Base-by-base conservation (phyloP, 208 protist genomes). In the Trypanosoma avium region DNA sequence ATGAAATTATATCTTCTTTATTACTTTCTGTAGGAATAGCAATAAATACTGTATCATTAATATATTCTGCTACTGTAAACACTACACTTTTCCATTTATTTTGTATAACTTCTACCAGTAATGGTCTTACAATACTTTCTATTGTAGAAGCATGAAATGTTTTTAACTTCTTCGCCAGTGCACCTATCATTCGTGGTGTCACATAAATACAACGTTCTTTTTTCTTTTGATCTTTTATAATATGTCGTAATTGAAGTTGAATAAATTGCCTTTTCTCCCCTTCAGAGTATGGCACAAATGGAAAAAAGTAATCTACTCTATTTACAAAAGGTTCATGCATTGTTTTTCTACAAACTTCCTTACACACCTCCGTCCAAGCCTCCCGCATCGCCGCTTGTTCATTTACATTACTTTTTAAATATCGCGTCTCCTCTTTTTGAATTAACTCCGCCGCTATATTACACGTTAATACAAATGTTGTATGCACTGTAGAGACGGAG, bases 311-410 rank as follows among this genome's bases (percentile, higher is more conserved):
- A 61, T 92, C 89, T 15, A 93, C 82, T 40, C 89, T 86, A 60
- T 93, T 95, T 17, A 91, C 80, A 57, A 95, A 92, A 8, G 89
- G 89, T 42, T 92, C 89, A 27, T 86, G 80, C 57, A 93, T 79
- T 4, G 49, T 67, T 10, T 54, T 57, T 19, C 66, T 73, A 66
- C 83, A 92, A n/a, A 61, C 48, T 21, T 75, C 70, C 24, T 65
- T 74, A 77, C 84, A 91, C 26, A 75, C 58, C 26, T 71, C 53
- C 7, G 66, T 66, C 40, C 77, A 95, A 10, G 67, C 65, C 10
- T 36, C 48, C 0, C 85, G 80, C 42, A 92, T 75, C 7, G 19
- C 46, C 17, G 59, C 59, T 29, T 78, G 87, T 49, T 86, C 71
- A 38, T 73, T 67, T 8, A 65, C 26, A 4, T 58, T 70, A 15